Conservation (phyloP, 768 basidiomycete species). For the Epithele typhae region DNA sequence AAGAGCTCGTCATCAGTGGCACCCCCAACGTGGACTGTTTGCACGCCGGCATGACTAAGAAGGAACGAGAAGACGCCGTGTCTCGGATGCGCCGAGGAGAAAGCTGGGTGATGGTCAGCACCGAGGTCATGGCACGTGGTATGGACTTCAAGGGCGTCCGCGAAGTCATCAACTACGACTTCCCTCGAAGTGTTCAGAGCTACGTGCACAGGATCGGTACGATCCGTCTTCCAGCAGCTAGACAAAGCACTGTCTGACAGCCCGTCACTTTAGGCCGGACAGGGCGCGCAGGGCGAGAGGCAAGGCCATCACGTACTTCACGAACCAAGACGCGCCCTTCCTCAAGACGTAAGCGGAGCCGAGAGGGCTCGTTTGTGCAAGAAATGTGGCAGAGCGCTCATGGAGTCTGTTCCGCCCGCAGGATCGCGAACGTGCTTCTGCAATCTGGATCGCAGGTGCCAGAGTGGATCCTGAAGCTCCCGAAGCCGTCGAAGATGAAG, state of each 20-base stretch:
- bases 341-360: constrained; percentile 68
- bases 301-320: constrained; percentile 94
- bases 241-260: too few species aligned
- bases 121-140: constrained; percentile 96
- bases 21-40: constrained; percentile 83
- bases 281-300: constrained; percentile 89
- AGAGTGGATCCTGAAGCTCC: constrained; percentile 94
- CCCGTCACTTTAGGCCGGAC: constrained; percentile 74
- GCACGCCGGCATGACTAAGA: constrained; percentile 85
- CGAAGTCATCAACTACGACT: constrained; percentile 96
- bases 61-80: constrained; percentile 84
- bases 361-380: too few species aligned
- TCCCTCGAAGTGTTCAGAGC: constrained; percentile 91
- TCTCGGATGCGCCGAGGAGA: constrained; percentile 82
- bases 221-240: constrained; percentile 9
- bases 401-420: constrained; percentile 26
- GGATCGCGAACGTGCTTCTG: constrained; percentile 93
- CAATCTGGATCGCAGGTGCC: constrained; percentile 90
- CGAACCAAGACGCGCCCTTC: constrained; percentile 86
- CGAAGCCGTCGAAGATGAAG: constrained; percentile 88
- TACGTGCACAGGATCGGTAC: constrained; percentile 94
- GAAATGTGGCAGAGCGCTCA: too few species aligned
- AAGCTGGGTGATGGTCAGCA: constrained; percentile 94
- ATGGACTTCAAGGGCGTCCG: constrained; percentile 96
- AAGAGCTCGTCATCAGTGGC: constrained; percentile 76